A percentile compares a stretch with the other conserved stretches of the same genome.
phyloP scores from a whole-genome alignment of 2,329 filamentous ascomycete genomes.

The Ophiosphaerella herpotricha region DNA sequence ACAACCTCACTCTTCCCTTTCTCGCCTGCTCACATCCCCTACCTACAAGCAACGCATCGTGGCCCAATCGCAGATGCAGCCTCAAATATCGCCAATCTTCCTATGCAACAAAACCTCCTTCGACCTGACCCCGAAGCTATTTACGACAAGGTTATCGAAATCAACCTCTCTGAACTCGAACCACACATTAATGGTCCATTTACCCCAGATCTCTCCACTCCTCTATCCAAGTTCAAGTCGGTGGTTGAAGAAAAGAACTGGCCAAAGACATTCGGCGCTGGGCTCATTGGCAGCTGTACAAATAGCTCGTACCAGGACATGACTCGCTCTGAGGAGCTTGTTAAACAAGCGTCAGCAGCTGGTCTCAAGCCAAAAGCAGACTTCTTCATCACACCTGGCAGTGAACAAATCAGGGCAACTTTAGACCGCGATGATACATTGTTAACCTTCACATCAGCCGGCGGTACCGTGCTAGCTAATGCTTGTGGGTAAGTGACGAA shows the following conservation, averaged over 20 bases:
- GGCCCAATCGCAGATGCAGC: conserved; percentile 71
- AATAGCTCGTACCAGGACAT: conserved; percentile 99
- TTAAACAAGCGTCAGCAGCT: conserved; percentile 87
- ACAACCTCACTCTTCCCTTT: conserved; percentile 96
- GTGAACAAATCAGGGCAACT: conserved; percentile 94
- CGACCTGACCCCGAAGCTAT: conserved; percentile 78
- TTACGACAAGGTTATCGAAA: conserved; percentile 89
- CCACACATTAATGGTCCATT: conserved; percentile 97
- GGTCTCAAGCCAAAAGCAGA: conserved; percentile 86
- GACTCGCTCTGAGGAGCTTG: conserved; percentile 90
- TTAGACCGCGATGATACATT: conserved; percentile 88
- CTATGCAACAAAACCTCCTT: conserved; percentile 67
- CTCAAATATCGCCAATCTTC: conserved; percentile 62
- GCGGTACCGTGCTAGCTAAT: conserved; percentile 89
- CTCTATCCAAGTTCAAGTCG: conserved; percentile 85
- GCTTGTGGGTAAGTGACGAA: conserved; percentile 66
- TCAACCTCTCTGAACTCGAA: conserved; percentile 87
- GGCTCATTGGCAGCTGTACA: conserved; percentile 95
- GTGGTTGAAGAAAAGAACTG: conserved; percentile 83
- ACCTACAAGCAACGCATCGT: conserved; percentile 83
- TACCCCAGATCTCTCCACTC: conserved; percentile 92
- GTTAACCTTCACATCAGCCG: conserved; percentile 81
- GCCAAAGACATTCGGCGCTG: conserved; percentile 89
- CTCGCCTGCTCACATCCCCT: conserved; percentile 79
- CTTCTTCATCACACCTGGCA: conserved; percentile 96